Conservation (phyloP, 2,329 filamentous ascomycete species). For the Colletotrichum tanaceti region DNA sequence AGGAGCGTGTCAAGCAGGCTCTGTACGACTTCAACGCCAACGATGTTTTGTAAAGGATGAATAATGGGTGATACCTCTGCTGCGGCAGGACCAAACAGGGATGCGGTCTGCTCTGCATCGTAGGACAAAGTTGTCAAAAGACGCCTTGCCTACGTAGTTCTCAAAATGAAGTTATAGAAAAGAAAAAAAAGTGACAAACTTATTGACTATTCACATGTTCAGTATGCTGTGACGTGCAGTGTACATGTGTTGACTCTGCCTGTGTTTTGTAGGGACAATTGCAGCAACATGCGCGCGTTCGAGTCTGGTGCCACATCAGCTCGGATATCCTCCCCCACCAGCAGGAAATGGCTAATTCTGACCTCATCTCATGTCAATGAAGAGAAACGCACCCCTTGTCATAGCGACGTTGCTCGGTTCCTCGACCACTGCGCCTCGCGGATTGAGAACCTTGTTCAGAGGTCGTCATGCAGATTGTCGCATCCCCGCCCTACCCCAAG, state of each 20-base stretch:
- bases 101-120: slow-evolving; percentile 30
- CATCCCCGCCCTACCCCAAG: too few relatives aligned
- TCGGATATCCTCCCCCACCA: neutral
- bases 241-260: neutral
- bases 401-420: too few relatives aligned
- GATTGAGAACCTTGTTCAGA: neutral
- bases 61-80: slow-evolving; percentile 39
- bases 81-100: slow-evolving; percentile 23
- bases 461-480: neutral
- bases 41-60: slow-evolving; percentile 73
- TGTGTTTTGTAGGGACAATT: too few relatives aligned
- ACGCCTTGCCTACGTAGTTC: slow-evolving; percentile 33
- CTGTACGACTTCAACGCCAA: slow-evolving; percentile 93
- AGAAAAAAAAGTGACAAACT: slow-evolving; percentile 3
- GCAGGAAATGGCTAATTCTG: neutral
- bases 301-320: too few relatives aligned
- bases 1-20: slow-evolving; percentile 79
- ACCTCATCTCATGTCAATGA: slow-evolving; percentile 12
- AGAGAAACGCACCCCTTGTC: too few relatives aligned
- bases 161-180: slow-evolving; percentile 32
- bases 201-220: too few relatives aligned
- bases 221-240: neutral
- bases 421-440: too few relatives aligned
- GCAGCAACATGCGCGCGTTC: too few relatives aligned
- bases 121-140: slow-evolving; percentile 27